Conservation (phyloP, 1,139 yeast species). For the Yamadazyma blattariae region DNA sequence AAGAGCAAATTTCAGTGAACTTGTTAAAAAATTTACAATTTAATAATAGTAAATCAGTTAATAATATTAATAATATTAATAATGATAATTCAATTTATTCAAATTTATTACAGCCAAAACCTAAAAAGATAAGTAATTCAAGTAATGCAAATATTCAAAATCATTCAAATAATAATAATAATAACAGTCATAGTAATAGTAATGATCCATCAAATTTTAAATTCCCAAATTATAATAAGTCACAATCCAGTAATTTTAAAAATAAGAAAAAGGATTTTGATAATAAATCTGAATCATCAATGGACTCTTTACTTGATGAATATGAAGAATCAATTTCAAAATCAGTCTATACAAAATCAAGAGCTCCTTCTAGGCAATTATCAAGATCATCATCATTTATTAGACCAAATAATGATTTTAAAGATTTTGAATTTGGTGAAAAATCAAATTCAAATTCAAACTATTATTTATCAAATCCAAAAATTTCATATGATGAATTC, state of each 20-base stretch:
- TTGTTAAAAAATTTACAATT: too few species aligned
- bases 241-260: background rate
- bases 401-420: too few species aligned
- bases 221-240: background rate
- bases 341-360: conserved; percentile 23
- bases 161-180: background rate
- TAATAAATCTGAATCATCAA: conserved; percentile 35
- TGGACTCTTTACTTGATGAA: conserved; percentile 53
- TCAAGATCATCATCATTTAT: conserved; percentile 24
- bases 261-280: conserved; percentile 5
- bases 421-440: too few species aligned
- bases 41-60: too few species aligned
- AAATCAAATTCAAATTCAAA: too few species aligned
- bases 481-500: conserved; percentile 21
- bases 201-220: too few species aligned
- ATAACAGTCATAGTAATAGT: background rate
- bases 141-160: background rate
- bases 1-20: too few species aligned
- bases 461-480: too few species aligned
- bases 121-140: conserved; percentile 9
- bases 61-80: too few species aligned
- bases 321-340: conserved; percentile 45
- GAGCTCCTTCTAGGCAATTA: conserved; percentile 28
- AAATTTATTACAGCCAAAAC: conserved; percentile 16
- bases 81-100: too few species aligned